Evolutionary conservation across 148 eudicot species (phyloP), one percentile per base, ranked within the genome.

Genomic region (Selenicereus undatus): DNA sequence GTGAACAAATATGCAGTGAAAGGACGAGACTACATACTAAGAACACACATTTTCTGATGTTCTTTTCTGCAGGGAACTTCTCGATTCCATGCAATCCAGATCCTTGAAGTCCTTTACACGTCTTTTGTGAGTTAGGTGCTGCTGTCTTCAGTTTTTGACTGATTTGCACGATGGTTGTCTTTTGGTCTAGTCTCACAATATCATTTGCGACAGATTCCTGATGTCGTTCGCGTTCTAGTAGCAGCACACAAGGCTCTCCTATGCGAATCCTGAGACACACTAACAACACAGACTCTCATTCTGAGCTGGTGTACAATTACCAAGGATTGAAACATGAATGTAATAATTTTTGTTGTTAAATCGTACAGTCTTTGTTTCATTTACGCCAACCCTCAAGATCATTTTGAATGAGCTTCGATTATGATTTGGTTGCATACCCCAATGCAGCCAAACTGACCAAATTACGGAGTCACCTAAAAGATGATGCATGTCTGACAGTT

Each of bases 281-380:
- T 97, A 78, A 91, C 90, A 0, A 97, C 99, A 56, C 86, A 93
- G 56, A 91, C 97, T 73, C 85, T 62, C 99, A 92, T 84, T 97
- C 98, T 11, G 99, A 94, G 87, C 93, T 96, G 56, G 99, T 96
- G 27, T 96, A 89, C 87, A 96, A 92, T 76, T 96, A 92, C 87
- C 92, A 97, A 11, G 97, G 93, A 81, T 94, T 97, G 77, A 94
- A 96, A 84, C 97, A 96, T 86, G 98, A 94, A 91, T 39, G 43
- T 5, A 83, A 26, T 27, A 2, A 48, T 81, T 39, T 60, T 43
- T 86, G 35, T 52, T 51, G 36, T 56, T 20, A 8, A 76, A 60
- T 36, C 16, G 78, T 27, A 11, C 20, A 0, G 11, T 39, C 43
- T 39, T 39, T 39, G 43, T 39, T 39, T 39, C 43, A 39, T 39